Evolutionary conservation across 352 stramenopile species (phyloP), one percentile per base, ranked within the genome.

Genomic region (Phytophthora macrochlamydospora): DNA sequence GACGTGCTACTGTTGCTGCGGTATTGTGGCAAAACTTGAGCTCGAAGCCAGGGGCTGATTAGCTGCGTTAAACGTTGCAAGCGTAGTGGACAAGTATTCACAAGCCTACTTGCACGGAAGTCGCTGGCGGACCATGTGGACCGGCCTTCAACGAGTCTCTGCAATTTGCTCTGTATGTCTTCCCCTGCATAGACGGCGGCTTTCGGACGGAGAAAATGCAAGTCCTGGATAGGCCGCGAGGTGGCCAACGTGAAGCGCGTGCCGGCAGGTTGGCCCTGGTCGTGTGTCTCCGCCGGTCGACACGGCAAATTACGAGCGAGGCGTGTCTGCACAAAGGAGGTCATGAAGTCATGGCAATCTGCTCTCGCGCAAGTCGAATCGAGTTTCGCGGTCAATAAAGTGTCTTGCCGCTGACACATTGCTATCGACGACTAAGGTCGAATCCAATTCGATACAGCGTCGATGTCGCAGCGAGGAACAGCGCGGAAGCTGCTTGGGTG

Each of bases 81-180:
- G 29, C 43, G 43, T 49, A 28, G 43, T n/a, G 18, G 43, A 49
- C 13, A 49, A 49, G 43, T 9, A 24, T 50, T 31, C 29, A 44
- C 51, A 51, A 44, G 30, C 54, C 62, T 69, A 58, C 55, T 48
- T 64, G 56, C 42, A 12, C 43, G 49, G 62, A 69, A 69, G 28
- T 11, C 48, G 64, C 64, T 54, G 49, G 37, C 45, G 59, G 59
- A 72, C 54, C 65, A 72, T 68, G 52, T 72, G 65, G 38, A 29
- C 4, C n/a, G 6, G 18, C 29, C 11, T 42, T 61, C 55, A 65
- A 61, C 18, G 56, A 65, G 51, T 65, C 50, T 66, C 57, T 70
- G 62, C 62, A 49, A n/a, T 48, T 40, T 40, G 35, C 35, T 40
- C 35, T 40, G 35, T 40, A 40, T 40, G 35, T 40, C 35, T 11